Evolutionary conservation across 176 grass and related monocot genomes (phyloP), one percentile per base, ranked within the genome.

Genomic region (Lolium perenne): DNA sequence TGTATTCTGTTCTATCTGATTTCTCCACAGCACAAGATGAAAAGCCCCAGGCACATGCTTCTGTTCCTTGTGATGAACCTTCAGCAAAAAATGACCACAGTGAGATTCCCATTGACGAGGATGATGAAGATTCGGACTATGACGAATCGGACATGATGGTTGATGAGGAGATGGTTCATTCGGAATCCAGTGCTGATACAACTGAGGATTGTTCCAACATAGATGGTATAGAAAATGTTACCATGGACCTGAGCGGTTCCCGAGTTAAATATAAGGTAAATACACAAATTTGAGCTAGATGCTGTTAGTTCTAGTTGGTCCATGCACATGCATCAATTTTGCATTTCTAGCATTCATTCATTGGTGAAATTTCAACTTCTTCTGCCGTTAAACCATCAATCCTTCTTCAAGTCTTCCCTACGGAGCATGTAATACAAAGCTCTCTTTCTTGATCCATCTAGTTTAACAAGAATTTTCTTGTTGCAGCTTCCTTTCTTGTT

Each of bases 1-100:
- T 90, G 70, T 94, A 92, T 73, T 94, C 91, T 65, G 55, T 92
- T 81, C 58, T 98, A 76, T 98, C 97, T 73, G 94, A 98, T 90
- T 92, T 61, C 18, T 56, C 80, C 64, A 87, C 8, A 69, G 10
- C 43, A 35, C 89, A 95, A 88, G 87, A 90, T 91, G 80, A 85
- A 85, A 43, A 81, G 38, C 21, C 76, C 8, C 80, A 87, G 40
- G 7, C 54, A 51, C 82, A 84, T 40, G 55, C 80, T 72, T 46
- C 51, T 76, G 59, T 12, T 79, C 81, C 58, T 82, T 54, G 50
- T 71, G 71, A 78, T 56, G 84, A 62, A 60, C 22, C 77, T 47
- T 82, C 53, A 67, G 59, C 49, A 54, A 67, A 79, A 71, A 20
- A 13, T 81, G 53, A 66, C 22, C 12, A 49, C 40, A 11, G 66